Evolutionary conservation across 1,139 yeast genomes (phyloP), one percentile per base, ranked within the genome.

Genomic region (Geotrichum candidum): DNA sequence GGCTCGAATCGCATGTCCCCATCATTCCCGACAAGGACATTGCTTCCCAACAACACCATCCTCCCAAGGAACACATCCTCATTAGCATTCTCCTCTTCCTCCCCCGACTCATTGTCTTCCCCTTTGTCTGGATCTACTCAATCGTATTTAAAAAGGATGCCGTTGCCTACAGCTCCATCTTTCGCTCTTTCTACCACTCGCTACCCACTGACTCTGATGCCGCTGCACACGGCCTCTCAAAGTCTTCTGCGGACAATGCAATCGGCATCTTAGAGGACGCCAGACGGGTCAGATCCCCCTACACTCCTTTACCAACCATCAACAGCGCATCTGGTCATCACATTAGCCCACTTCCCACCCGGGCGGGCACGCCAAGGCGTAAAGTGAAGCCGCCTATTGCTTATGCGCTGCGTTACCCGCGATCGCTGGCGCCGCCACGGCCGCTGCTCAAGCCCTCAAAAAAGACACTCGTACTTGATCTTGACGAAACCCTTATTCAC

Each of bases 401-500:
- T 13, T 57, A 57, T 35, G 55, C 59, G 23, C 52, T 57, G 5
- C 25, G 53, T 6, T 60, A 60, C 55, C 62, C 62, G 4, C 57
- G 62, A 6, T 15, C 27, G 35, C 53, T 53, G 2, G 60, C 62
- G 2, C 62, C 62, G 4, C 62, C 62, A 4, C 57, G 62, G 18
- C 62, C 62, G 9, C 60, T 60, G 7, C 41, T 60, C 15, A 50
- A 27, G 27, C 51, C 55, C 15, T 48, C 29, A 10, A 55, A 60
- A 18, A 94, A 92, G 72, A 87, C 92, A 0, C 79, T 94, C 53
- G 87, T 94, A 0, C 78, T 94, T 35, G 99, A 94, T 73, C 80
- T 94, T 48, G 99, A 94, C 74, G 99, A 94, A 71, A 94, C 99
- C 0, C 77, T 94, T 63, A 91, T 94, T 63, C 99, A 94, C 73